Percentiles rank a stretch among this genome's conserved stretches.
Evolutionary conservation across 768 basidiomycete genomes (phyloP).

Genomic region (Naganishia kalamii): DNA sequence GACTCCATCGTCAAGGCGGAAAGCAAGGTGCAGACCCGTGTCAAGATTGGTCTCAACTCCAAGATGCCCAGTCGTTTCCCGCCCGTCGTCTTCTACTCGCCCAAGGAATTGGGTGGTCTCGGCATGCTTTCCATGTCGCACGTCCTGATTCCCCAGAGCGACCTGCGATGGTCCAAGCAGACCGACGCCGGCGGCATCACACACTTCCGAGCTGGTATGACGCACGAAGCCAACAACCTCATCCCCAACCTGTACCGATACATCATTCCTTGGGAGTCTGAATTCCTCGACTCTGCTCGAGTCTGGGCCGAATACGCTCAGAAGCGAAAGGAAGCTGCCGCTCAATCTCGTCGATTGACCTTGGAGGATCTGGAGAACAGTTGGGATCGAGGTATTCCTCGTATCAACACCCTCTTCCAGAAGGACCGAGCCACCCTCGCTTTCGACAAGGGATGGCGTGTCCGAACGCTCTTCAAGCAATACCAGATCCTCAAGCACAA

Average conservation of each 20-base stretch:
- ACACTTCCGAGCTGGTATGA: constrained; percentile 99
- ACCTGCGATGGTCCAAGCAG: constrained; percentile 95
- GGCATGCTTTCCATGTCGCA: constrained; percentile 99
- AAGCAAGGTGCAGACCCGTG: constrained; percentile 99
- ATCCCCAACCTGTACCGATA: constrained; percentile 97
- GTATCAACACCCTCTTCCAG: constrained; percentile 98
- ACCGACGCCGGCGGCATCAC: constrained; percentile 95
- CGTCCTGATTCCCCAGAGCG: constrained; percentile 95
- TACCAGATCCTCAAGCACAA: constrained; percentile 70
- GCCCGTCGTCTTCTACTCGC: constrained; percentile 79
- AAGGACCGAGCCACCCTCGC: constrained; percentile 96
- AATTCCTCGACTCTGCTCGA: constrained; percentile 94
- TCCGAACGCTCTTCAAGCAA: constrained; percentile 95
- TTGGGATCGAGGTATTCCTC: constrained; percentile 70
- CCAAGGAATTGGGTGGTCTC: constrained; percentile 95
- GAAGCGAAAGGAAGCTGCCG: constrained; percentile 99
- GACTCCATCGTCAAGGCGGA: constrained; percentile 96
- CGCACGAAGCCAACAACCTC: constrained; percentile 64
- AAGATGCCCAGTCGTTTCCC: constrained; percentile 99
- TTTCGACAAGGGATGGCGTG: constrained; percentile 98
- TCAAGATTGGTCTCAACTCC: constrained; percentile 97
- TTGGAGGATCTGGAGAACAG: constrained; percentile 96
- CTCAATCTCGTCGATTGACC: constrained; percentile 91
- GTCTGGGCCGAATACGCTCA: constrained; percentile 99
- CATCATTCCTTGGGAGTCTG: constrained; percentile 93